Percentiles rank a stretch among this genome's conserved stretches.
Conservation (phyloP, 495 filamentous ascomycete genomes). For the Penicillium canariense region DNA sequence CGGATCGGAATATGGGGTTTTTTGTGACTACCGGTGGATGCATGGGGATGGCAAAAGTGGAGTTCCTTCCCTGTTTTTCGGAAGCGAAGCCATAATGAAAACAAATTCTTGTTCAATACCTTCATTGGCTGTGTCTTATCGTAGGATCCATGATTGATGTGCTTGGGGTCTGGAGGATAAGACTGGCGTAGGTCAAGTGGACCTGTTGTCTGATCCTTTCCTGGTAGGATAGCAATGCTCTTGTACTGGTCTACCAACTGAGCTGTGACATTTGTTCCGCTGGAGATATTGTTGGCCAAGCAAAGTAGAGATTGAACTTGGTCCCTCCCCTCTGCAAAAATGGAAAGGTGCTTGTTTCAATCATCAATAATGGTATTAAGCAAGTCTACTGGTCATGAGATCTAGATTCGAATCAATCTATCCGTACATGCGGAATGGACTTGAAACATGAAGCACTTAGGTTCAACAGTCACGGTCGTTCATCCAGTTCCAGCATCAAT, state of each 20-base stretch:
- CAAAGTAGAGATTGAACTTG: no score
- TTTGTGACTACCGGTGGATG: conserved; percentile 30
- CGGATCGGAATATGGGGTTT: conserved; percentile 28
- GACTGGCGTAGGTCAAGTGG: no score
- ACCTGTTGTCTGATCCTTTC: no score
- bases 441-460: background rate
- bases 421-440: background rate
- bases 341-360: background rate
- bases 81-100: conserved; percentile 38
- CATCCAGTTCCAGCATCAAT: conserved; percentile 3
- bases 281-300: no score
- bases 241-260: no score
- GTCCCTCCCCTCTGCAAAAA: background rate
- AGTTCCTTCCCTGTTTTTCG: conserved; percentile 24
- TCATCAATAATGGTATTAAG: background rate
- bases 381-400: background rate
- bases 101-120: conserved; percentile 24
- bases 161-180: background rate
- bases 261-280: no score
- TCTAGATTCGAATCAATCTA: background rate
- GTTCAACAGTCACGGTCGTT: conserved; percentile 7
- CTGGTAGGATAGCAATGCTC: no score
- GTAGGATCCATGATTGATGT: background rate
- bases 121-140: conserved; percentile 11
- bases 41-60: conserved; percentile 34